Evolutionary conservation across 1,139 yeast species (phyloP), one percentile per base, ranked within the genome.

Genomic region (Saccharomyces hybrid): DNA sequence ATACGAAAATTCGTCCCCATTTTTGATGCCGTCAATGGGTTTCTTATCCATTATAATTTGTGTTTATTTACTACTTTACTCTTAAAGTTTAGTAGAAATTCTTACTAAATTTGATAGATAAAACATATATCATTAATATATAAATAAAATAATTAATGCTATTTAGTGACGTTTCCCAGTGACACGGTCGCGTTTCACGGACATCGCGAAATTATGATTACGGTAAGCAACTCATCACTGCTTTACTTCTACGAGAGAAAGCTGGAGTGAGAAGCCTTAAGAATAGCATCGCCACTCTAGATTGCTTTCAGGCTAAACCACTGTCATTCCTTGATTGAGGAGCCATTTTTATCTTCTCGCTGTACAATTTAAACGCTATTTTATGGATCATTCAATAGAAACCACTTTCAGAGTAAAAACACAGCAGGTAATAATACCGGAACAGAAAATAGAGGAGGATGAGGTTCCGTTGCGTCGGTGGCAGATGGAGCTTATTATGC

Each of bases 401-500:
- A 82, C 97, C 76, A 85, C 88, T 34, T 80, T 91, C 60, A 83
- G 96, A 72, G 83, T 91, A 65, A 86, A 89, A 55, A 91, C 98
- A 29, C 84, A 83, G 62, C 97, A 91, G 73, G 84, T 83, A 64
- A 79, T 91, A 61, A 75, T 88, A 60, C 81, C 82, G 62, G 95
- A 85, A 13, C 49, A 49, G 28, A 19, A 44, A 49, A 49, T 66
- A 83, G 82, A 48, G 85, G 88, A 84, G 63, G 88, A 86, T 68
- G 86, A 84, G 7, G 87, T 86, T 67, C 99, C 99, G n/a, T 82
- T 89, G 82, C 83, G 98, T 66, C 82, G 82, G 72, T 93, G 99
- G 99, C 77, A 85, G 42, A 81, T 93, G 57, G 82, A 83, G 66
- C 78, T 93, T 48, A 71, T 82, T 50, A 72, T 91, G 72, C 77